Evolutionary conservation across 2,329 filamentous ascomycete species (phyloP), one percentile per base, ranked within the genome.

Genomic region (Cercospora nicotianae): DNA sequence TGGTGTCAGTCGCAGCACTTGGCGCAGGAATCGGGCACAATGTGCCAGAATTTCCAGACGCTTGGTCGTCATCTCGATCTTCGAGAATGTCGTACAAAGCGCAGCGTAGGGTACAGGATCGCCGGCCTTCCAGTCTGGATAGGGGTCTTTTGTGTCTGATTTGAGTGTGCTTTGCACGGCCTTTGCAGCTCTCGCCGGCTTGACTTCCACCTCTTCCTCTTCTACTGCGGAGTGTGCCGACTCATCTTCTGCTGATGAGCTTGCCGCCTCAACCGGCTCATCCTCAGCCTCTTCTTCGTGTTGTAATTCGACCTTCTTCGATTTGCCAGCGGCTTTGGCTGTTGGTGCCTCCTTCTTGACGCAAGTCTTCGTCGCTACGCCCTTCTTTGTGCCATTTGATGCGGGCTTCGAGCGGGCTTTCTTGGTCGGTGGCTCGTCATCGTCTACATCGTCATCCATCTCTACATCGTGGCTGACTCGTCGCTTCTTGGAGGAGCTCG

Each of bases 51-150:
- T 99, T 69, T 93, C 85, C 53, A 99, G 81, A 64, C 95, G 88
- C 78, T 98, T 98, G 5, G 92, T 93, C 0, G 94, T 99, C 84
- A 97, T 89, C 81, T 99, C 95, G 63, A 98, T 90, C 36, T 97
- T 87, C 1, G 94, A 97, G 75, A 98, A 98, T 0, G 95, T 98
- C 10, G 89, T 93, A 80, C 95, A 98, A 7, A 99, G 86, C 12
- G 95, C 95, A 28, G 93, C 94, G 75, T 98, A 99, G 0, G 95
- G 95, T 1, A 97, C 94, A 10, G 94, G 92, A 59, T 91, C 87
- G 58, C 94, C 94, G 58, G 91, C 83, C 78, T 93, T 91, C 95
- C 95, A 99, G 80, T 99, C 94, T 0, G 94, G 94, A 79, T 94
- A 98, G n/a, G 91, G 89, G 75, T 96, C 91, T 72, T 93, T 91